Percentiles rank a stretch among this genome's conserved stretches.
These are phyloP conservation scores for Leishmania guyanensis DNA, from an alignment of 208 protist species.

Conservation along the genomic window DNA sequence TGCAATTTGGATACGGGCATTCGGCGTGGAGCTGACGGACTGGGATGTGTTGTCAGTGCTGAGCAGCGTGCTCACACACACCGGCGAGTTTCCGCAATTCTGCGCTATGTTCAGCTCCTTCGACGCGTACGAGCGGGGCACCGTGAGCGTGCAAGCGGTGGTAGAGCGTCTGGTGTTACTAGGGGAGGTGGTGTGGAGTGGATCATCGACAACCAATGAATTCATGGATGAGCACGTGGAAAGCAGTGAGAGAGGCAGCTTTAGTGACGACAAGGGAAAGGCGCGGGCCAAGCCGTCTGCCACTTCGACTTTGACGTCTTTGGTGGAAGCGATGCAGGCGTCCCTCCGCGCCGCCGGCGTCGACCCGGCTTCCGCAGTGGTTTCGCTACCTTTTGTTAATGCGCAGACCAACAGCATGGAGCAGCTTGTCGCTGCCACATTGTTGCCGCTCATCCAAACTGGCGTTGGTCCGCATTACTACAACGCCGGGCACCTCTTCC, in stretches of 20 bases:
- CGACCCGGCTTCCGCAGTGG: slow-evolving; percentile 23
- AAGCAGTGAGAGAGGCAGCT: not conserved
- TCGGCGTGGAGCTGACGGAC: slow-evolving; percentile 64
- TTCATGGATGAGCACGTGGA: not conserved
- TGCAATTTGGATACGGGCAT: slow-evolving; percentile 75
- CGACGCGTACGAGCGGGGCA: slow-evolving; percentile 37
- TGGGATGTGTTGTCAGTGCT: slow-evolving; percentile 78
- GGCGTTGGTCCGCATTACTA: slow-evolving; percentile 41
- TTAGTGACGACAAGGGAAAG: not conserved
- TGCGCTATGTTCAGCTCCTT: slow-evolving; percentile 53
- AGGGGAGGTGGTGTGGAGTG: slow-evolving; percentile 20
- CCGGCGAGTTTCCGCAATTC: slow-evolving; percentile 68
- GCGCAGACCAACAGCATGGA: slow-evolving; percentile 50
- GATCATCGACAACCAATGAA: not conserved
- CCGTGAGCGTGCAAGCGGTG: slow-evolving; percentile 51
- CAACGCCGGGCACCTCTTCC: slow-evolving; percentile 54
- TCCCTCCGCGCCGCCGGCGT: slow-evolving; percentile 49
- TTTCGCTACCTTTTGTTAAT: slow-evolving; percentile 65
- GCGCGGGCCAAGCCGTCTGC: not conserved
- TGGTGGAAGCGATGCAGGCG: slow-evolving; percentile 51
- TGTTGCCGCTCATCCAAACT: slow-evolving; percentile 25
- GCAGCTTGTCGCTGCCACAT: slow-evolving; percentile 39
- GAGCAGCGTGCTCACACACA: slow-evolving; percentile 39
- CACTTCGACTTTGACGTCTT: slow-evolving; percentile 10
- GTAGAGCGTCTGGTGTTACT: slow-evolving; percentile 48